These are phyloP conservation scores for Trichoderma erinaceum DNA, from an alignment of 495 filamentous ascomycete species.

Conservation along the genomic window DNA sequence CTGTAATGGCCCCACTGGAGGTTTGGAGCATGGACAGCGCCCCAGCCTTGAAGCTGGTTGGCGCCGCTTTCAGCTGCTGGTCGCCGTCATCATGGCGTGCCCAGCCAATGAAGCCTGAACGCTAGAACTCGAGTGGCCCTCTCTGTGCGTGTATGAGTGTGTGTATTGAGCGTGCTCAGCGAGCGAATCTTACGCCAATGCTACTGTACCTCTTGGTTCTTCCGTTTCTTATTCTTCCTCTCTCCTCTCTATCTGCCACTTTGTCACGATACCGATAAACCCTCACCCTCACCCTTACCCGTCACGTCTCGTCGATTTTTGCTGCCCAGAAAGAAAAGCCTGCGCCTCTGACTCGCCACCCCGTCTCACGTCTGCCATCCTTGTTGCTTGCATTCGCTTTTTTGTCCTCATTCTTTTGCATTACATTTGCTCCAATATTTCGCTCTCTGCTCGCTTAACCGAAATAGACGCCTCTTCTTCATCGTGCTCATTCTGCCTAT, in stretches of 20 bases:
- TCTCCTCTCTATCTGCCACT: background rate
- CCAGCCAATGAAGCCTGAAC: constrained; percentile 1
- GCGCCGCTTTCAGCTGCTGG: constrained; percentile 11
- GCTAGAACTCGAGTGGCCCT: background rate
- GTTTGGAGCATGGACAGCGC: background rate
- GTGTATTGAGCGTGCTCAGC: background rate
- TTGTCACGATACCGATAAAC: constrained; percentile 14
- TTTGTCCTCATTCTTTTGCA: background rate
- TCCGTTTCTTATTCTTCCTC: background rate
- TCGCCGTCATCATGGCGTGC: background rate
- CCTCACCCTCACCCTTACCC: background rate
- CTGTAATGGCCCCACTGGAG: constrained; percentile 6
- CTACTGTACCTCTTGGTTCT: background rate
- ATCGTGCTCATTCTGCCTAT: background rate
- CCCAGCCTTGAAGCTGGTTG: background rate
- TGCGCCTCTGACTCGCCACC: background rate
- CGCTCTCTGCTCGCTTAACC: background rate
- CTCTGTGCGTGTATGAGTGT: background rate
- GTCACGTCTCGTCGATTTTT: background rate
- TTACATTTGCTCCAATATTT: background rate
- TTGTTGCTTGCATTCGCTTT: background rate
- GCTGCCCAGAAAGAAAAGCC: background rate
- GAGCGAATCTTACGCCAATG: background rate
- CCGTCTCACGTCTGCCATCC: background rate
- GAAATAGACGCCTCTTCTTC: background rate